phyloP scores from a whole-genome alignment of 148 eudicot genomes.

The Cornus controversa region DNA sequence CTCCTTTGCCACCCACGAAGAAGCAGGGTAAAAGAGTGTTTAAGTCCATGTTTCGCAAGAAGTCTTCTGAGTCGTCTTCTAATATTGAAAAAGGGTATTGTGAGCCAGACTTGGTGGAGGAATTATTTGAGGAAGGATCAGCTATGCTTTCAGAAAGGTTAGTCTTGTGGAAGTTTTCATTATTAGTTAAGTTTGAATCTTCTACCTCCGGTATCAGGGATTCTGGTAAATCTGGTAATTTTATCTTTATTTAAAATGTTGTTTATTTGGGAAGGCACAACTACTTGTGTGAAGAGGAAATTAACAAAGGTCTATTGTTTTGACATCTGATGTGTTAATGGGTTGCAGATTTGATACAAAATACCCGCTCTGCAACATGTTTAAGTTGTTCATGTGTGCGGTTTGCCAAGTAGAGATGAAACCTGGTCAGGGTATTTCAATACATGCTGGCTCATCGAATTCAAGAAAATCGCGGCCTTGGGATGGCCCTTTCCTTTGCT shows the following conservation, averaged over 20 bases:
- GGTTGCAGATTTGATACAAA: conserved; percentile 78
- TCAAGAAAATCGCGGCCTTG: conserved; percentile 71
- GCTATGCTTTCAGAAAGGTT: conserved; percentile 89
- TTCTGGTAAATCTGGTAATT: not conserved
- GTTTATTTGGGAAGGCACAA: not conserved
- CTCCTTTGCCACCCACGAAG: conserved; percentile 65
- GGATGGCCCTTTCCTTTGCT: conserved; percentile 99
- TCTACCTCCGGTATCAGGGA: not conserved
- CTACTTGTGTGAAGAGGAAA: not conserved
- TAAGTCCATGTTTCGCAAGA: conserved; percentile 73
- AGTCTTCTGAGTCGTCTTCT: conserved; percentile 59
- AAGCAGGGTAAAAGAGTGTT: conserved; percentile 80
- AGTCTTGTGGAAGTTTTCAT: not conserved
- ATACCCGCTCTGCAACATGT: conserved; percentile 94
- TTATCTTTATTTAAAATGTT: no score
- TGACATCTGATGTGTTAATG: conserved; percentile 1
- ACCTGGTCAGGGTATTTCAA: conserved; percentile 93
- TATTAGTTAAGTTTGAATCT: conserved; percentile 3
- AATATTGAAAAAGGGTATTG: conserved; percentile 48
- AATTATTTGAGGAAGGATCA: conserved; percentile 93
- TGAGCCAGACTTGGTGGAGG: conserved; percentile 81
- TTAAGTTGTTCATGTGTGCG: conserved; percentile 94
- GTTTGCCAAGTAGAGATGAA: conserved; percentile 91
- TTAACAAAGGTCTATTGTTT: not conserved
- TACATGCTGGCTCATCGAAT: conserved; percentile 56